Evolutionary conservation across 768 basidiomycete species (phyloP).

Genomic region (Termitomyces sp.): DNA sequence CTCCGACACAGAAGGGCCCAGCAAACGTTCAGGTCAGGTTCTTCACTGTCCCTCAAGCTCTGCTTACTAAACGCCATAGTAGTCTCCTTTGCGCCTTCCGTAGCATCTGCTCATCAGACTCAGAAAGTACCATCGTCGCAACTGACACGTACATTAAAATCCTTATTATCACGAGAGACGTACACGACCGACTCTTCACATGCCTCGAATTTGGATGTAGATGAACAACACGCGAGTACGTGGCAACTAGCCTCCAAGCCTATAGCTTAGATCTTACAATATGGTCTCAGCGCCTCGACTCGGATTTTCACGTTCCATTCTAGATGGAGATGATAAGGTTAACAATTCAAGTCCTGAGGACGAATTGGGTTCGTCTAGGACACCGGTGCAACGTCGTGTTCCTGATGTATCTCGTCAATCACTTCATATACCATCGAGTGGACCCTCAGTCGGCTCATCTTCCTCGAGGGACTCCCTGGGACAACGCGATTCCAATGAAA

Average conservation of each 20-base stretch:
- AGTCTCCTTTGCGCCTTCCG: neutral
- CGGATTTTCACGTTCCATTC: slow-evolving; percentile 3
- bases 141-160: neutral
- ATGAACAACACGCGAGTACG: neutral
- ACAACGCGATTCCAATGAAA: slow-evolving; percentile 33
- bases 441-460: slow-evolving; percentile 11
- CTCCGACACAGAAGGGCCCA: slow-evolving; percentile 34
- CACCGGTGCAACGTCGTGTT: slow-evolving; percentile 13
- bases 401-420: slow-evolving; percentile 18
- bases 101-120: neutral
- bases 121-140: neutral
- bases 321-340: neutral
- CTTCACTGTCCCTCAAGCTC: neutral
- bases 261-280: neutral
- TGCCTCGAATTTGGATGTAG: neutral
- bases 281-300: slow-evolving; percentile 12
- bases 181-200: neutral
- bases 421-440: slow-evolving; percentile 9
- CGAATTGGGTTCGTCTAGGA: slow-evolving; percentile 35
- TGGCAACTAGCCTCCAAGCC: neutral
- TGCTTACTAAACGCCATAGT: neutral
- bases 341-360: slow-evolving; percentile 31
- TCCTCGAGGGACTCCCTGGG: slow-evolving; percentile 19
- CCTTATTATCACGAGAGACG: neutral
- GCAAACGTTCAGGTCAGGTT: slow-evolving; percentile 14